Evolutionary conservation across 495 filamentous ascomycete genomes (phyloP).

Genomic region (Podospora sp.): DNA sequence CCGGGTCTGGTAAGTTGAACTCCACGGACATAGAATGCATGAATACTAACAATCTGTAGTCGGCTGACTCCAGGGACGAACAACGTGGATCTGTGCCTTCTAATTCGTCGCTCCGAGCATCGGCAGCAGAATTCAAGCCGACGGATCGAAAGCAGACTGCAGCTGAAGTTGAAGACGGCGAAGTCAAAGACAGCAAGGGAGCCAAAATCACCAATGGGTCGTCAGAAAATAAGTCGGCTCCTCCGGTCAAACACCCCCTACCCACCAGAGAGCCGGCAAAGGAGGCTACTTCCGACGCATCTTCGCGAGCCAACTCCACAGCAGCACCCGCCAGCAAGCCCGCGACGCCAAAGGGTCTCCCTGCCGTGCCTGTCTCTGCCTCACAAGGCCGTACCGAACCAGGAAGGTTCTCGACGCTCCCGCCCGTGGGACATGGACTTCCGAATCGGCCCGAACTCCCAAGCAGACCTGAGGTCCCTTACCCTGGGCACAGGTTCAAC

Average conservation of each 20-base stretch:
- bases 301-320: constrained; percentile 10
- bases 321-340: constrained; percentile 17
- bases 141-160: constrained; percentile 39
- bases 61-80: constrained; percentile 44
- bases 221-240: constrained; percentile 1
- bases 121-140: constrained; percentile 53
- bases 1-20: constrained; percentile 49
- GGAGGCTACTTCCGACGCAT: constrained; percentile 20
- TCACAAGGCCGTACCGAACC: constrained; percentile 33
- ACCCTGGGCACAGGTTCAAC: constrained; percentile 42
- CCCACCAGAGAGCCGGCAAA: constrained; percentile 18
- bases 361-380: constrained; percentile 19
- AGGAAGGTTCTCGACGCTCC: constrained; percentile 41
- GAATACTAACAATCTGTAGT: constrained; percentile 37
- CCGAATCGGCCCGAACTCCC: constrained; percentile 45
- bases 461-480: constrained; percentile 48
- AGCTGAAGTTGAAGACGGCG: constrained; percentile 74
- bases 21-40: constrained; percentile 33
- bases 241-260: background rate
- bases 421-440: constrained; percentile 37
- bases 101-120: constrained; percentile 39
- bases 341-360: constrained; percentile 26
- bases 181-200: constrained; percentile 68
- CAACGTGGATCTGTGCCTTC: constrained; percentile 30
- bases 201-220: constrained; percentile 23